Evolutionary conservation across 2,329 filamentous ascomycete species (phyloP), one percentile per base, ranked within the genome.

Genomic region (Fusarium mundagurra): DNA sequence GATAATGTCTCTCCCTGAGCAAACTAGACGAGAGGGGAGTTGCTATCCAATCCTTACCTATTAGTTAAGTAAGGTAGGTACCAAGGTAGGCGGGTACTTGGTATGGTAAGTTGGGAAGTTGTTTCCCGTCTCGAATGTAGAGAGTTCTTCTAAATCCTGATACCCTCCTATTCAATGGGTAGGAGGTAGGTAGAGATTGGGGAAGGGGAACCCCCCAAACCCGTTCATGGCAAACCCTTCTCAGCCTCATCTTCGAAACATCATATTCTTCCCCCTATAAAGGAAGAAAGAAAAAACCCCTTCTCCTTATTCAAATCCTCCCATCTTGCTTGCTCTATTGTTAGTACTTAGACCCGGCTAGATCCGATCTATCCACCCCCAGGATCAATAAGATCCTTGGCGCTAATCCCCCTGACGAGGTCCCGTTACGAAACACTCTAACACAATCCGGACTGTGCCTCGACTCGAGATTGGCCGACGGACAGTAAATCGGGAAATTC

Each of bases 331-430:
- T 39, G 34, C 22, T 24, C 34, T 53, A 60, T 53, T 60, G 27
- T 39, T 39, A 27, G 43, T 27, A 47, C 27, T 31, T 57, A 55
- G 48, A 57, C 55, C 44, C 66, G 55, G 50, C 54, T 57, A 48
- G 36, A 47, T 34, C 55, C 44, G 47, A 36, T 24, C 45, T 41
- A 41, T 36, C 66, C 57, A 67, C 55, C 38, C 45, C 60, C 57
- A 22, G 43, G 61, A 70, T 34, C 38, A 51, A 57, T 33, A 27
- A 67, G 44, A 71, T 54, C 54, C 53, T 63, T 39, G 22, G 44
- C 61, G 27, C 64, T 61, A 54, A 43, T 13, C 38, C 51, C 39
- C 65, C 47, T 36, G 31, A 39, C 51, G 38, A 38, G 8, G 24
- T 36, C 18, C 22, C 29, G n/a, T 57, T 45, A 33, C 22, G 27